Conservation (phyloP, 73 alveolate genomes). For the Uronychia binucleata region DNA sequence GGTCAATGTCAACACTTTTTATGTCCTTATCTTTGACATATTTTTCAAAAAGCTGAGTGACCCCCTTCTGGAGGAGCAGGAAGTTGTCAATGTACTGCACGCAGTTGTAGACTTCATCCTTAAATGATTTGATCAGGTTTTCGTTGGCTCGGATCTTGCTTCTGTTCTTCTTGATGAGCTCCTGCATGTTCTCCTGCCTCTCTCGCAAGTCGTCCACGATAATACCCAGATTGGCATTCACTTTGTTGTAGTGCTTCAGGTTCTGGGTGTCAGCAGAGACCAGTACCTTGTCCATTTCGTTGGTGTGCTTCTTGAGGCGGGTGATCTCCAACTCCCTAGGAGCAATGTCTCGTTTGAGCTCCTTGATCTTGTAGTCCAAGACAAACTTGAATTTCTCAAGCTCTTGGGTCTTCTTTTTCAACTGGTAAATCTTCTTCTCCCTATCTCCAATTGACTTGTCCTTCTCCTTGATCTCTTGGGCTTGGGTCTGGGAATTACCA, state of each 20-base stretch:
- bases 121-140: conserved; percentile 74
- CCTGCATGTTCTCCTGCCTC: conserved; percentile 85
- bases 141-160: conserved; percentile 67
- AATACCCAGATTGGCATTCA: conserved; percentile 83
- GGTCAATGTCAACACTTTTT: conserved; percentile 73
- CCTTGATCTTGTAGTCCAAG: conserved; percentile 92
- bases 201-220: conserved; percentile 78
- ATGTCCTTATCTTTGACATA: conserved; percentile 73
- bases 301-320: conserved; percentile 71
- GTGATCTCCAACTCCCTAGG: conserved; percentile 93
- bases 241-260: conserved; percentile 75
- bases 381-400: conserved; percentile 95
- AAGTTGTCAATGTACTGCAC: conserved; percentile 64
- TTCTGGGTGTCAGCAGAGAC: too few relatives aligned
- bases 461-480: conserved; percentile 67
- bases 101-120: conserved; percentile 75
- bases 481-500: conserved; percentile 43
- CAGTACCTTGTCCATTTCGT: conserved; percentile 84
- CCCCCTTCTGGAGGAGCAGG: conserved; percentile 63
- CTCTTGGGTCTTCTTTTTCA: conserved; percentile 94
- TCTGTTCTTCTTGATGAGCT: conserved; percentile 59
- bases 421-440: conserved; percentile 88
- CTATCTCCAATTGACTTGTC: conserved; percentile 91
- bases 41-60: conserved; percentile 65
- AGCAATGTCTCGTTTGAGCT: conserved; percentile 92